phyloP scores from a whole-genome alignment of 257 asterid species.

The Rauvolfia tetraphylla region DNA sequence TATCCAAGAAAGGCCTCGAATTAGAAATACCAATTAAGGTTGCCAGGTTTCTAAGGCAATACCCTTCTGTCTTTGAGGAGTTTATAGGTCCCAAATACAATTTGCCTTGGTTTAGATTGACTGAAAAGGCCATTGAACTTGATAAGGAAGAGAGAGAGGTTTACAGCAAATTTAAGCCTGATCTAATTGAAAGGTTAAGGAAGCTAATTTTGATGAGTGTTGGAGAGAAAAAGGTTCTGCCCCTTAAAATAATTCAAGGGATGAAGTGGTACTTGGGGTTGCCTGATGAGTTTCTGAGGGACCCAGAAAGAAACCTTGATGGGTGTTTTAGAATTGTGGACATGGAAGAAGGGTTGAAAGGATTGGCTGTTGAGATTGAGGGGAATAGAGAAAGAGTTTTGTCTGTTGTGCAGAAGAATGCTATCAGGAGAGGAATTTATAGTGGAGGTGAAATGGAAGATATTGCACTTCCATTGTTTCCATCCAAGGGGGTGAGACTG shows the following conservation, averaged over 20 bases:
- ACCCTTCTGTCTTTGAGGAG: slow-evolving; percentile 90
- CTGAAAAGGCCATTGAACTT: slow-evolving; percentile 60
- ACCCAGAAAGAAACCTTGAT: slow-evolving; percentile 46
- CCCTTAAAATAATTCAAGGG: slow-evolving; percentile 64
- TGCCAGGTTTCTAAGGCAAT: slow-evolving; percentile 63
- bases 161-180: slow-evolving; percentile 44
- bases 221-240: slow-evolving; percentile 52
- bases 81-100: slow-evolving; percentile 59
- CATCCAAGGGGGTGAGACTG: slow-evolving; percentile 75
- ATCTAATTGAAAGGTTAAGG: slow-evolving; percentile 56
- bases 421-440: slow-evolving; percentile 50
- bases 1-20: slow-evolving; percentile 59
- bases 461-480: slow-evolving; percentile 65
- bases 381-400: slow-evolving; percentile 25
- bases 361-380: slow-evolving; percentile 44
- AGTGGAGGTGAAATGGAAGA: slow-evolving; percentile 46
- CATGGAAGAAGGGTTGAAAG: slow-evolving; percentile 67
- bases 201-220: slow-evolving; percentile 67
- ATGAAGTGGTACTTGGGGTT: slow-evolving; percentile 76
- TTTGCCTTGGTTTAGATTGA: slow-evolving; percentile 84
- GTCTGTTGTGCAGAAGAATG: slow-evolving; percentile 61
- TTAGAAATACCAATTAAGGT: slow-evolving; percentile 60
- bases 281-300: slow-evolving; percentile 55
- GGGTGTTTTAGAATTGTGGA: slow-evolving; percentile 49
- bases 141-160: slow-evolving; percentile 60